Percentiles rank a stretch among this genome's conserved stretches.
Evolutionary conservation across 2,329 filamentous ascomycete species (phyloP).

Genomic region (Fusarium xyrophilum): DNA sequence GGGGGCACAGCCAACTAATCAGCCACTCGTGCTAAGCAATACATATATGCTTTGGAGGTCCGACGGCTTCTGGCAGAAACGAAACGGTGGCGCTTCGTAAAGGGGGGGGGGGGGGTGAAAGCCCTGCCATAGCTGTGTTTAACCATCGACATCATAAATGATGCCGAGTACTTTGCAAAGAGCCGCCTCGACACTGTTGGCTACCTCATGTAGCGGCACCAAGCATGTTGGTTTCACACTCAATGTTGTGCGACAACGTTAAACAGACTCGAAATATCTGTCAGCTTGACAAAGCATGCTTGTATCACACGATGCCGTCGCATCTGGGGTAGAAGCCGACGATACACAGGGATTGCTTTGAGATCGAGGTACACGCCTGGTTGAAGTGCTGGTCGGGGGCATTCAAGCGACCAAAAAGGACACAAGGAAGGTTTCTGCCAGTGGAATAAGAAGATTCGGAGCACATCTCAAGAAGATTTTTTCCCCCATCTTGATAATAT

Average conservation of each 20-base stretch:
- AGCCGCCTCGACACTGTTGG: background rate
- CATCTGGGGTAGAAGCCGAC: slow-evolving; percentile 22
- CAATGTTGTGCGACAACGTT: background rate
- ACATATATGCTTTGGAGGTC: background rate
- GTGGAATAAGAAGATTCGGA: background rate
- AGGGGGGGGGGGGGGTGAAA: background rate
- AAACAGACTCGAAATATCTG: slow-evolving; percentile 14
- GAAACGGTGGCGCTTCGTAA: slow-evolving; percentile 1
- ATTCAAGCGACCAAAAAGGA: slow-evolving; percentile 11
- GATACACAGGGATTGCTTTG: slow-evolving; percentile 15
- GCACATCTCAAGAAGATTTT: background rate
- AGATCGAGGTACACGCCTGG: slow-evolving; percentile 6
- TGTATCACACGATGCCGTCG: slow-evolving; percentile 8
- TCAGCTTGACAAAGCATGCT: slow-evolving; percentile 35
- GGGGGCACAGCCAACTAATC: background rate
- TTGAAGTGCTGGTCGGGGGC: slow-evolving; percentile 8
- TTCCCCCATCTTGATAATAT: background rate
- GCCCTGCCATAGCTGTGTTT: background rate
- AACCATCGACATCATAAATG: background rate
- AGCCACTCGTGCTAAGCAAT: background rate
- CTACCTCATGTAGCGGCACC: background rate
- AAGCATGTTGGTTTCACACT: background rate
- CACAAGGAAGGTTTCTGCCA: background rate
- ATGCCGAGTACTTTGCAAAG: slow-evolving; percentile 22
- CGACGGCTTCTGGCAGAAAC: background rate